Evolutionary conservation across 2,329 filamentous ascomycete genomes (phyloP).

Genomic region (Epichloe uncinata): DNA sequence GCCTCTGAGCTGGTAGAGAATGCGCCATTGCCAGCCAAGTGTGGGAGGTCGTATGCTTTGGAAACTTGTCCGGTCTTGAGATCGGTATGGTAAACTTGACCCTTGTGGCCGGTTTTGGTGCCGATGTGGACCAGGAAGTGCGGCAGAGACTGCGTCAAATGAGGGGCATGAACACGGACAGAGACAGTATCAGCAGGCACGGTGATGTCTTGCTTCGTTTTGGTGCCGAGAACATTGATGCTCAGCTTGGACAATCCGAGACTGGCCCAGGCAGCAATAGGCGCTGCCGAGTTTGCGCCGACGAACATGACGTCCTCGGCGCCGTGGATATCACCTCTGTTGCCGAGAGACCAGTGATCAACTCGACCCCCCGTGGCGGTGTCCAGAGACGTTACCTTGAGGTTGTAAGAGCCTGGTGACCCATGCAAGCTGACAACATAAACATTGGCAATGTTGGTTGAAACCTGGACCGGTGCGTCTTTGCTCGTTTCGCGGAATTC

Average conservation of each 20-base stretch:
- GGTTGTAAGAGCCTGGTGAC: constrained; percentile 53
- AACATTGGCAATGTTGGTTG: constrained; percentile 55
- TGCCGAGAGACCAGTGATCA: constrained; percentile 57
- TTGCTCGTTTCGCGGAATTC: constrained; percentile 56
- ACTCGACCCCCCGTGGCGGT: constrained; percentile 58
- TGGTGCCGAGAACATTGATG: constrained; percentile 56
- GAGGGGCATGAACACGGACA: constrained; percentile 61
- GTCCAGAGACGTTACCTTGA: constrained; percentile 66
- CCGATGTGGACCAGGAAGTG: constrained; percentile 80
- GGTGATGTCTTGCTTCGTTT: constrained; percentile 40
- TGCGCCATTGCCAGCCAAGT: constrained; percentile 53
- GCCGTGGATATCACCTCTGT: constrained; percentile 58
- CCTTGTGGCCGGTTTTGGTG: constrained; percentile 59
- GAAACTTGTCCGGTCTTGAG: constrained; percentile 52
- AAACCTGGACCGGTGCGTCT: constrained; percentile 61
- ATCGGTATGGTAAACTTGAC: constrained; percentile 75
- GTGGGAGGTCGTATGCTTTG: constrained; percentile 72
- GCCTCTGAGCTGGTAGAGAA: constrained; percentile 68
- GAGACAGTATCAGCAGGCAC: constrained; percentile 32
- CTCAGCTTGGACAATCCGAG: constrained; percentile 47
- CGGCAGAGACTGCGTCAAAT: constrained; percentile 54
- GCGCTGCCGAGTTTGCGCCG: constrained; percentile 61
- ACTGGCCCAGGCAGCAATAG: constrained; percentile 65
- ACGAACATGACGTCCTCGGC: constrained; percentile 58
- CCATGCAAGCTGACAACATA: constrained; percentile 69